Base-by-base conservation (phyloP, 164 flowering plant genomes). In the Paratinospora sagittata region DNA sequence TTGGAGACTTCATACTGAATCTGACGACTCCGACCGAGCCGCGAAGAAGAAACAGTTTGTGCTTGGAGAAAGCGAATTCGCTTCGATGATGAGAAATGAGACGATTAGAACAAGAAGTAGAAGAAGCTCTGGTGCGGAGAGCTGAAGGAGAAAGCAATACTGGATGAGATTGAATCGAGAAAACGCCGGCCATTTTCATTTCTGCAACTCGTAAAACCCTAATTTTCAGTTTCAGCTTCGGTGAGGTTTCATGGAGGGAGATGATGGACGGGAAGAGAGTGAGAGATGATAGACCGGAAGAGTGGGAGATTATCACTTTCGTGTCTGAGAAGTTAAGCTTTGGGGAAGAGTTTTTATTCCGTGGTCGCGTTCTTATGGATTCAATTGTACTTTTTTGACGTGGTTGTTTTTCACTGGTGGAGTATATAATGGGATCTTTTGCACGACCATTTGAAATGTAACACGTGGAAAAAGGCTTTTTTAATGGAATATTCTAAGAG, bases 1-100 rank as follows among this genome's bases (percentile, higher is more conserved):
- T 55, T 13, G 73, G 81, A 47, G 87, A 80, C 49, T 74, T 72
- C 71, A 87, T 80, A 57, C 90, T 90, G 41, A 81, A 76, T 52
- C 80, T 74, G 66, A 82, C 81, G 2, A 83, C 83, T 8, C 76
- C 78, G 6, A 79, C 33, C 0, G 81, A 76, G 19, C 85, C 77
- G 16, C 88, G 85, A 23, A 39, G 70, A 67, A 68, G 74, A n/a
- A 68, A 72, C 11, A 80, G 80, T 68, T 64, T 79, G 19, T 49
- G 77, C 45, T 27, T 43, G 23, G 73, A 69, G 69, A 68, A 74
- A 69, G 63, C 68, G 49, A 62, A 58, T 21, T 64, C 75, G 57
- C 79, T 43, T 62, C 77, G 73, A 3, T 27, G 16, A 37, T 9
- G 61, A 21, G 9, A 55, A 55, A 21, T 21, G 70, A 82, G 74